Conservation (phyloP, 345 rosid species). For the Fremontodendron californicum region DNA sequence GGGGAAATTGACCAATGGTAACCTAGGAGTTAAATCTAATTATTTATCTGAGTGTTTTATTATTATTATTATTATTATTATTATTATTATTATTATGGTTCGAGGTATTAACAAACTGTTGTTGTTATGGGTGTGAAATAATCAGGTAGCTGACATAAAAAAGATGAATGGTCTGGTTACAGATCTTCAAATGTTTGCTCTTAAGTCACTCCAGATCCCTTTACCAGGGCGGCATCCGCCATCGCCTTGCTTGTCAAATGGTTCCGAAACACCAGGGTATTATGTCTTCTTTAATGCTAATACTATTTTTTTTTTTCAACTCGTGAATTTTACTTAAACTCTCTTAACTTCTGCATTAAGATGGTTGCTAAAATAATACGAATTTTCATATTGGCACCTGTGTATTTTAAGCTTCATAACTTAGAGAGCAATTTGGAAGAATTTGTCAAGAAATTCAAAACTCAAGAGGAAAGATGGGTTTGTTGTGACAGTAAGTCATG, state of each 20-base stretch:
- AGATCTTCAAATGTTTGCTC: slow-evolving; percentile 94
- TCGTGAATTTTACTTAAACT: neutral
- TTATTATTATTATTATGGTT: neutral
- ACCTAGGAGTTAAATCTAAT: neutral
- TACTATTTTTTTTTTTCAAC: neutral
- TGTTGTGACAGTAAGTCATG: neutral
- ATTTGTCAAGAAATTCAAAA: neutral
- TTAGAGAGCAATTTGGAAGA: neutral
- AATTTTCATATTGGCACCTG: neutral
- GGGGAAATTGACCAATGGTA: neutral
- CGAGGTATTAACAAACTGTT: neutral
- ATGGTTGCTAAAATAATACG: slow-evolving; percentile 3
- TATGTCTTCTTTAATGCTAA: neutral
- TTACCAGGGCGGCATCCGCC: slow-evolving; percentile 89
- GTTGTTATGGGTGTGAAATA: slow-evolving; percentile 2
- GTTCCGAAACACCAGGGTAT: slow-evolving; percentile 46
- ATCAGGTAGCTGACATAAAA: slow-evolving; percentile 82
- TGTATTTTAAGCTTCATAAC: neutral
- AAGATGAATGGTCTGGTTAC: slow-evolving; percentile 79
- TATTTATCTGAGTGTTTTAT: neutral
- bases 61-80: neutral
- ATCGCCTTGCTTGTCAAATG: slow-evolving; percentile 53
- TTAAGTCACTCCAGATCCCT: slow-evolving; percentile 65
- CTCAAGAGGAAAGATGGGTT: neutral
- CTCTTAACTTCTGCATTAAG: neutral